Conservation (phyloP, 305 asterid genomes). For the Euphrasia arctica region DNA sequence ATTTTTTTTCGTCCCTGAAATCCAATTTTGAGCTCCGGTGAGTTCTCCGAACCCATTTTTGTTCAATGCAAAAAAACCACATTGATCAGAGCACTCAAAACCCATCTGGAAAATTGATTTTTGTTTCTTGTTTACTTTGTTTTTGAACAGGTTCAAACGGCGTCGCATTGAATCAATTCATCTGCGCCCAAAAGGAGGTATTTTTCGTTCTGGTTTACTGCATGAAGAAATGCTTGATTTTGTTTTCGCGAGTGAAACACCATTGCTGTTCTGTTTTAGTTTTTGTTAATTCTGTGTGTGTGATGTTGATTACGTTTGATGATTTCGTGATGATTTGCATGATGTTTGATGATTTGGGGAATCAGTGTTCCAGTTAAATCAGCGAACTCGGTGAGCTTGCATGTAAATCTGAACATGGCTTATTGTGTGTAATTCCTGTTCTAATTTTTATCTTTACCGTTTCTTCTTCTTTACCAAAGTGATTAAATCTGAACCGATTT, state of each 20-base stretch:
- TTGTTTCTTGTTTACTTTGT: neutral
- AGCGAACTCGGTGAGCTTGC: conserved; percentile 29
- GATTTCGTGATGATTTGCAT: conserved; percentile 31
- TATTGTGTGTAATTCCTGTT: conserved; percentile 19
- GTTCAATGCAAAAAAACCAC: conserved; percentile 1
- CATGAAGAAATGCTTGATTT: conserved; percentile 15
- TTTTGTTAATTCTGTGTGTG: neutral
- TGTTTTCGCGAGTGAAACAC: neutral
- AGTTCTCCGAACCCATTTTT: conserved; percentile 23
- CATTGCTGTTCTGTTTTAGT: conserved; percentile 22
- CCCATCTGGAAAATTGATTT: conserved; percentile 3
- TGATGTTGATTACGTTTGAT: neutral
- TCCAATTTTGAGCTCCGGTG: conserved; percentile 5
- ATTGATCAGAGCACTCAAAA: conserved; percentile 28
- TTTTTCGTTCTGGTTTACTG: conserved; percentile 13
- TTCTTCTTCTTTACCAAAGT: neutral
- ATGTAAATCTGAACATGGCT: conserved; percentile 28
- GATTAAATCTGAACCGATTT: conserved; percentile 15
- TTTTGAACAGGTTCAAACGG: conserved; percentile 12
- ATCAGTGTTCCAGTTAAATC: conserved; percentile 29
- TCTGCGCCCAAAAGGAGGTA: conserved; percentile 25
- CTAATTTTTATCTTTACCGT: neutral
- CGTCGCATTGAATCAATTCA: conserved; percentile 15
- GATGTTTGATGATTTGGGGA: conserved; percentile 27
- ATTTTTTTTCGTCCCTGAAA: neutral